Conservation (phyloP, 2,329 filamentous ascomycete genomes). For the Cryphonectria japonica region DNA sequence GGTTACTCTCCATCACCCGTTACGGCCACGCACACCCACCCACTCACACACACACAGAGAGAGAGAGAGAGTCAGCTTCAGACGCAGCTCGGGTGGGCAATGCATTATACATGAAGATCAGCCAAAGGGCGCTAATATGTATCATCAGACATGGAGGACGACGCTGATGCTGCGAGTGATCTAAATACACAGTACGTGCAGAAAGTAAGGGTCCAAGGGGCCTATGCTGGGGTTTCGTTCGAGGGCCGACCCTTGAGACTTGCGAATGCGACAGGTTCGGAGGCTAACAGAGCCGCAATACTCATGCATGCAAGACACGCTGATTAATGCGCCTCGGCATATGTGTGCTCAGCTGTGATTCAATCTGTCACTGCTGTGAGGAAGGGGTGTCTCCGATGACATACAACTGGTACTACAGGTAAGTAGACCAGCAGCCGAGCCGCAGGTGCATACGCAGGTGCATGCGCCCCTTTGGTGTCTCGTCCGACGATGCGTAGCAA, state of each 20-base stretch:
- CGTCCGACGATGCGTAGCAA: neutral
- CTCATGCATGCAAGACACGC: neutral
- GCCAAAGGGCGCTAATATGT: neutral
- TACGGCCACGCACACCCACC: neutral
- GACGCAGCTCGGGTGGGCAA: neutral
- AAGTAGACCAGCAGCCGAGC: neutral
- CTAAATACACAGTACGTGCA: neutral
- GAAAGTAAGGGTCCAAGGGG: neutral
- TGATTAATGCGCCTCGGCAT: neutral
- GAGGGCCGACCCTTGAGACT: neutral
- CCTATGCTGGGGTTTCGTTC: neutral
- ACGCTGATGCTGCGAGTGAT: neutral
- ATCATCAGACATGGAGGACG: neutral
- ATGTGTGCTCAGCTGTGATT: neutral
- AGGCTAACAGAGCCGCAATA: neutral
- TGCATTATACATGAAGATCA: neutral
- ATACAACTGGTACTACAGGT: neutral
- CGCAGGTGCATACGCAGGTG: neutral
- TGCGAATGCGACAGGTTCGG: neutral
- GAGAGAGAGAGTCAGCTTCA: neutral
- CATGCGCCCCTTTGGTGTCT: neutral
- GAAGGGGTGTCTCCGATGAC: neutral
- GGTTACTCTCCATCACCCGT: neutral
- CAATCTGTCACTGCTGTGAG: neutral
- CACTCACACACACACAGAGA: neutral